Conservation (phyloP, 2,329 filamentous ascomycete species). For the Plectosphaerella sp. region DNA sequence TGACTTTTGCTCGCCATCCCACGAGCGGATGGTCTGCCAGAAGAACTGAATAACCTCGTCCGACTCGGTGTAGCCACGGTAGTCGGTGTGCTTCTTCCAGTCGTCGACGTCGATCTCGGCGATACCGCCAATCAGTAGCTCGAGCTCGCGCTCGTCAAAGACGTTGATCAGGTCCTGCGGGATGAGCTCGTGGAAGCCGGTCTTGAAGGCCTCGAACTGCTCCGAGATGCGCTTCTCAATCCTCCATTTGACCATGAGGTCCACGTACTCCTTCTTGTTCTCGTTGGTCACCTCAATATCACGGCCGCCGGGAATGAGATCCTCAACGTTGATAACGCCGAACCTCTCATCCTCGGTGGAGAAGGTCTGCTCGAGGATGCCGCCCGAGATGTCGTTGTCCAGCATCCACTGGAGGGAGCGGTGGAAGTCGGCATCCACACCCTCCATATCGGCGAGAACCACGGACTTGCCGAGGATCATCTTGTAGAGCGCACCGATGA, state of each 20-base stretch:
- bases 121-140: conserved; percentile 95
- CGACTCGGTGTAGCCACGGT: conserved; percentile 95
- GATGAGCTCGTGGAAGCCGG: conserved; percentile 96
- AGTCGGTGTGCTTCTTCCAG: conserved; percentile 99
- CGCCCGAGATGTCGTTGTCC: conserved; percentile 92
- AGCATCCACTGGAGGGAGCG: conserved; percentile 95
- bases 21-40: conserved; percentile 94
- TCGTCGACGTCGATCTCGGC: conserved; percentile 99
- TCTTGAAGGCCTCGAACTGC: conserved; percentile 97
- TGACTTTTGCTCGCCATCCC: conserved; percentile 98
- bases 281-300: conserved; percentile 97
- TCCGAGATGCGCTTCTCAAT: conserved; percentile 98
- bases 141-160: conserved; percentile 95
- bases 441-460: conserved; percentile 91
- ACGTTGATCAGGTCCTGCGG: conserved; percentile 96
- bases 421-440: conserved; percentile 97
- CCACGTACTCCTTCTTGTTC: conserved; percentile 98
- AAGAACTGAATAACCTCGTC: conserved; percentile 98
- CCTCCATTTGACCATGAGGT: conserved; percentile 98
- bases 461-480: conserved; percentile 97
- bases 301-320: conserved; percentile 83
- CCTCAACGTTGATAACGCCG: conserved; percentile 88
- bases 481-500: conserved; percentile 98
- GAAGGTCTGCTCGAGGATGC: conserved; percentile 92
- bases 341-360: conserved; percentile 97